phyloP scores from a whole-genome alignment of 441 rosid genomes.

The Erodium texanum region DNA sequence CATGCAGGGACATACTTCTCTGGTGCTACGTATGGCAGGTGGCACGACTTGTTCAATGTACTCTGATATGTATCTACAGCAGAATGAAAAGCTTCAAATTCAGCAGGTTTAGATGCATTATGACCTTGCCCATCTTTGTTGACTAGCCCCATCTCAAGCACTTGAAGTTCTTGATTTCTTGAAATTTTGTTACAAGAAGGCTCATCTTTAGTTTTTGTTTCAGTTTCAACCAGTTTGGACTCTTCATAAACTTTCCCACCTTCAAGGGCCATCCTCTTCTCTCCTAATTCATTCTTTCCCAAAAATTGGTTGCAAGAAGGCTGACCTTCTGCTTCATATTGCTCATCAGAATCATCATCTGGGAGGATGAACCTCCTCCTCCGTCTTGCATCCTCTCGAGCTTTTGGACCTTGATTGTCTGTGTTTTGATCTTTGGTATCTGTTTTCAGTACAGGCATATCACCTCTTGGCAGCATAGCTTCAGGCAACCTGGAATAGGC shows the following conservation, averaged over 20 bases:
- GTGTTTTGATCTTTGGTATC: not conserved
- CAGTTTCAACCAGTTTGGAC: not conserved
- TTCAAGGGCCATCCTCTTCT: not conserved
- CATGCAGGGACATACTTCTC: not conserved
- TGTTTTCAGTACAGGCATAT: not conserved
- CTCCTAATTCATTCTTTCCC: not conserved
- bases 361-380: conserved; percentile 2
- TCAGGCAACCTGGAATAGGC: not conserved
- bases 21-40: not conserved
- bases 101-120: not conserved
- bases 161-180: not conserved
- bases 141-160: not conserved
- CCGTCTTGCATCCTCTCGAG: not conserved
- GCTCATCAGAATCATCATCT: not conserved
- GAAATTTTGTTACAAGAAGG: conserved; percentile 1
- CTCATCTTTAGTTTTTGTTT: not conserved
- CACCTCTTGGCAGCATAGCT: not conserved
- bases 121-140: not conserved
- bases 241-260: not conserved
- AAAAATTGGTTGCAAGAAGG: not conserved
- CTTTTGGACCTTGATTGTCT: not conserved
- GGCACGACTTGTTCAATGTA: too few species aligned
- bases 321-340: not conserved
- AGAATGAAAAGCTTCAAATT: not conserved
- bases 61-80: not conserved